Evolutionary conservation across 257 asterid species (phyloP).

Genomic region (Eustoma russellianum): DNA sequence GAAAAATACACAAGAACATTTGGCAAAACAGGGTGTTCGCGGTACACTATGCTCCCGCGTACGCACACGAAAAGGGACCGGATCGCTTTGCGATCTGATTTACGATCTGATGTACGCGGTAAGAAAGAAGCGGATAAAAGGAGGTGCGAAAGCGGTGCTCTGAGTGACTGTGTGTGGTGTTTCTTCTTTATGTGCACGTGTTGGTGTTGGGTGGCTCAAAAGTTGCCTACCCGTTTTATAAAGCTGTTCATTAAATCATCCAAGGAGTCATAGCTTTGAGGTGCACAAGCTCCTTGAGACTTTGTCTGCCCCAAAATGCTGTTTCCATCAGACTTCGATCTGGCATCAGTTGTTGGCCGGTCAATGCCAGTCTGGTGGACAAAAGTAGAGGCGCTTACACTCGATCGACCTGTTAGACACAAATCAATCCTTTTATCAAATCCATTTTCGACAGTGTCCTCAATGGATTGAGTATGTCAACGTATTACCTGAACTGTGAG

Average conservation of each 20-base stretch:
- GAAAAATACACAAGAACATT: too few relatives aligned
- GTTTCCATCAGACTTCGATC: conserved; percentile 38
- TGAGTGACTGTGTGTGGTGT: too few relatives aligned
- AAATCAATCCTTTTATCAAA: conserved; percentile 30
- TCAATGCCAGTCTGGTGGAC: conserved; percentile 33
- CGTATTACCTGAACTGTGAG: conserved; percentile 22
- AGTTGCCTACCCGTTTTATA: conserved; percentile 52
- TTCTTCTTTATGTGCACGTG: too few relatives aligned
- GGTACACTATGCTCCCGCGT: too few relatives aligned
- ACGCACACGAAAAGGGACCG: too few relatives aligned
- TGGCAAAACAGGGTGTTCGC: too few relatives aligned
- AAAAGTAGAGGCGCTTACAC: conserved; percentile 31
- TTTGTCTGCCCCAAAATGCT: conserved; percentile 42
- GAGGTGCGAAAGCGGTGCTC: too few relatives aligned
- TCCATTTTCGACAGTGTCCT: conserved; percentile 27
- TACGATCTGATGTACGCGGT: too few relatives aligned
- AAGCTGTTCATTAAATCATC: conserved; percentile 62
- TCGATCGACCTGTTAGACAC: conserved; percentile 33
- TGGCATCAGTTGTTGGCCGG: conserved; percentile 19
- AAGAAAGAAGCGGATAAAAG: too few relatives aligned
- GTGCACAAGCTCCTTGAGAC: conserved; percentile 34
- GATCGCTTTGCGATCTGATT: too few relatives aligned
- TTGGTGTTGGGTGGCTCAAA: not conserved
- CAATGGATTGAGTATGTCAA: conserved; percentile 21
- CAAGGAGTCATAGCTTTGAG: conserved; percentile 48